A percentile compares a stretch with the other conserved stretches of the same genome.
Evolutionary conservation across 306 rosid species (phyloP).

Genomic region (Sicyos baderoa): DNA sequence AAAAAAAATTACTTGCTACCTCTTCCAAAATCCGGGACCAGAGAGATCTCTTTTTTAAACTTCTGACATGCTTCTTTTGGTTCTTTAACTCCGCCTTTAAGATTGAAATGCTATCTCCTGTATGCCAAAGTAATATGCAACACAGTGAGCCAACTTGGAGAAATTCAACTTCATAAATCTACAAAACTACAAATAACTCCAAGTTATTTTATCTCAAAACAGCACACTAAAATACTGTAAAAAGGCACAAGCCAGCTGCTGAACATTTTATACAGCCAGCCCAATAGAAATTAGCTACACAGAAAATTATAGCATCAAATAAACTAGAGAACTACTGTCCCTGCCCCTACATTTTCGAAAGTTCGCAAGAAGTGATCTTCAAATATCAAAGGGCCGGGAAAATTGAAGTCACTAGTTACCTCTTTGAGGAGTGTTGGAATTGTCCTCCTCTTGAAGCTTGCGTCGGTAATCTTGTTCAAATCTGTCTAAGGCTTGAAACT

Average conservation of each 20-base stretch:
- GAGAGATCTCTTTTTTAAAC: conserved; percentile 85
- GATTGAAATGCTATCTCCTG: conserved; percentile 92
- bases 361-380: conserved; percentile 1
- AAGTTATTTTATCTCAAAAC: conserved; percentile 3
- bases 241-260: neutral
- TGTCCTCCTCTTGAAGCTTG: conserved; percentile 92
- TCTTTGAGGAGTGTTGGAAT: conserved; percentile 68
- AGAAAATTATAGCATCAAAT: neutral
- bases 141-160: neutral
- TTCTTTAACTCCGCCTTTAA: conserved; percentile 84
- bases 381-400: neutral
- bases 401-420: conserved; percentile 38
- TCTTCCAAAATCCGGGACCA: conserved; percentile 97
- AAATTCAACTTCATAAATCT: neutral
- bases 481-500: conserved; percentile 87
- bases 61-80: conserved; percentile 89
- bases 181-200: neutral
- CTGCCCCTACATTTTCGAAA: neutral
- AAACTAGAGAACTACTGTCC: neutral
- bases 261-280: conserved; percentile 1
- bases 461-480: conserved; percentile 92
- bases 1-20: conserved; percentile 38
- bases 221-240: neutral
- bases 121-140: conserved; percentile 26
- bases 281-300: neutral